Evolutionary conservation across 805 yeast species (phyloP), one percentile per base, ranked within the genome.

Genomic region (Lachancea quebecensis): DNA sequence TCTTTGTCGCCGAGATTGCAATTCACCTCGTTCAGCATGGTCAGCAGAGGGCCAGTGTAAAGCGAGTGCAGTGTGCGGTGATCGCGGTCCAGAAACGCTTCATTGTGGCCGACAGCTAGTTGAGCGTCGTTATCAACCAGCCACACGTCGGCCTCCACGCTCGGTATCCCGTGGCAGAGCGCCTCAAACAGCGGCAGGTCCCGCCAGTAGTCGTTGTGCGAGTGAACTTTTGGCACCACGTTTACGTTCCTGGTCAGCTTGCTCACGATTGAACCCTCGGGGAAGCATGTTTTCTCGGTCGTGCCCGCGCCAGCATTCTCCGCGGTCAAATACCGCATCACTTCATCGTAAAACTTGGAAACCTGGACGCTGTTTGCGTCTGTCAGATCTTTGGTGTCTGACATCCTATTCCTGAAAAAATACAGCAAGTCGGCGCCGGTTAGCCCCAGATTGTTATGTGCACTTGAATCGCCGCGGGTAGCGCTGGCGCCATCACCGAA

Each of bases 191-290:
- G 65, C 0, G 87, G 87, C 4, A 65, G 54, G 2, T 56, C 48
- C 54, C 87, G 65, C 82, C 84, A 78, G 59, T 82, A 82, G 57
- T 82, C 87, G 55, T 82, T 82, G 57, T 82, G 88, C 1, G 85
- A 78, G 56, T 82, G 88, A 18, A 81, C 66, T 34, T 48, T 41
- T 4, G 54, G 44, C 8, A 57, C 33, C 1, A 55, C 55, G 3
- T 47, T 41, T 2, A 60, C 64, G 39, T 57, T 53, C 40, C 49
- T 56, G 18, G 60, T 60, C 38, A 60, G 42, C 31, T 49, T 50
- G 17, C 58, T 55, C 5, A 55, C 51, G 2, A 45, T 45, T 2
- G 60, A 49, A 12, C 44, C 41, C 21, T 38, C 45, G 6, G 56
- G 56, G 10, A 36, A 39, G 35, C 58, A 54, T 9, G 31, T 28